These are phyloP conservation scores for Tuber umbilicatum DNA, from an alignment of 495 filamentous ascomycete species.

Conservation along the genomic window DNA sequence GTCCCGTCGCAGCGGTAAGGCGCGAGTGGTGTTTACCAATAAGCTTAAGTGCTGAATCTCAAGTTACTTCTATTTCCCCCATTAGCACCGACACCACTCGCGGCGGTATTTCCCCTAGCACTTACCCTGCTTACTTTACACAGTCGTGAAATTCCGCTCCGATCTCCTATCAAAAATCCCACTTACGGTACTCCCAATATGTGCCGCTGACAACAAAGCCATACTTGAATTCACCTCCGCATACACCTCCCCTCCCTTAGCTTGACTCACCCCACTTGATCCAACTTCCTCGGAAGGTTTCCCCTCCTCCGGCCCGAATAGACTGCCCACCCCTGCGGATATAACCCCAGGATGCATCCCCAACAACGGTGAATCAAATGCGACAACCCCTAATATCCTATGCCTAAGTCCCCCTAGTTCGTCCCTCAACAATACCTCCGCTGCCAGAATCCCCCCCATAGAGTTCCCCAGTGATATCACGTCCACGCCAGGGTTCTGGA, in stretches of 20 bases:
- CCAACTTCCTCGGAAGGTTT: conserved; percentile 33
- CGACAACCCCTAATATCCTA: conserved; percentile 72
- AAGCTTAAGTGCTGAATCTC: conserved; percentile 52
- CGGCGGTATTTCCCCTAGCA: background rate
- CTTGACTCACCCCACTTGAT: conserved; percentile 21
- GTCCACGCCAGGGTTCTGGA: conserved; percentile 68
- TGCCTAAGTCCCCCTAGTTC: conserved; percentile 47
- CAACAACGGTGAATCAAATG: conserved; percentile 77
- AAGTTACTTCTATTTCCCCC: conserved; percentile 13
- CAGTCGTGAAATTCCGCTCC: conserved; percentile 32
- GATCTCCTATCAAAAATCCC: conserved; percentile 25
- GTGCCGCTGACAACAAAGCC: conserved; percentile 8
- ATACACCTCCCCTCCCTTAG: conserved; percentile 3
- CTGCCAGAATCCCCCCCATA: conserved; percentile 77
- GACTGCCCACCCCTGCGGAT: conserved; percentile 66
- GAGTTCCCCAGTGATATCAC: conserved; percentile 80
- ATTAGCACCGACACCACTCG: background rate
- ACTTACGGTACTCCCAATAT: conserved; percentile 15
- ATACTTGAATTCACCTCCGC: background rate
- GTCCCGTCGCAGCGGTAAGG: conserved; percentile 59
- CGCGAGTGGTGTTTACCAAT: conserved; percentile 67
- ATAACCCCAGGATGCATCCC: conserved; percentile 87
- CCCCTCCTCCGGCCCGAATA: conserved; percentile 58
- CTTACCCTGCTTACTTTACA: conserved; percentile 25
- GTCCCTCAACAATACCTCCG: conserved; percentile 62